These are phyloP conservation scores for Ophiostoma perfectum DNA, from an alignment of 2,329 filamentous ascomycete species.

Conservation along the genomic window DNA sequence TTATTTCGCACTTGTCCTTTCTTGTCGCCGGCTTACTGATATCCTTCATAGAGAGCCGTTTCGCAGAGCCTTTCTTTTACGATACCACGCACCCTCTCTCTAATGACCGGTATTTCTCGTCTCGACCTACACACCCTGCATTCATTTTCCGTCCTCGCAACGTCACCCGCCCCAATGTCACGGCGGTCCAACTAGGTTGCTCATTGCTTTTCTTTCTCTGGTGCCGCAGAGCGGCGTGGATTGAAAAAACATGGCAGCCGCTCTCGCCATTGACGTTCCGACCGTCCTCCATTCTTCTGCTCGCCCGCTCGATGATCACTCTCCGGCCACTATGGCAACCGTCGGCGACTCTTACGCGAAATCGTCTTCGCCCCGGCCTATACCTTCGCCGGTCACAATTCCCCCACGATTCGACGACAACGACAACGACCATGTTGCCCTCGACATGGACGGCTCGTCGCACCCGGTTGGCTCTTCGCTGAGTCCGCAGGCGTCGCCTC, in stretches of 20 bases:
- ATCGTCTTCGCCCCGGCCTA: slow-evolving; percentile 27
- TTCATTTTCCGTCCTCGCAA: background rate
- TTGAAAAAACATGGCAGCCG: slow-evolving; percentile 33
- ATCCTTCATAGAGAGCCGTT: background rate
- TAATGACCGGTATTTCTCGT: background rate
- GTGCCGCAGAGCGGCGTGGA: slow-evolving; percentile 46
- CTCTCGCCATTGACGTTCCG: slow-evolving; percentile 27
- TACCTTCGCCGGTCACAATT: slow-evolving; percentile 30
- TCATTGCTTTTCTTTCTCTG: slow-evolving; percentile 36
- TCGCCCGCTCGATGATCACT: background rate
- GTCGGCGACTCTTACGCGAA: slow-evolving; percentile 22
- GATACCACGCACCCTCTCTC: background rate
- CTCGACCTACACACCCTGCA: background rate
- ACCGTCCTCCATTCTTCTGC: slow-evolving; percentile 6
- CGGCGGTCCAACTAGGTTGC: slow-evolving; percentile 35
- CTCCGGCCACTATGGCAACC: slow-evolving; percentile 9
- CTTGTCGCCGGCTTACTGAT: slow-evolving; percentile 5
- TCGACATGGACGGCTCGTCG: slow-evolving; percentile 17
- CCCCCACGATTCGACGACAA: slow-evolving; percentile 31
- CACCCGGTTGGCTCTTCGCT: slow-evolving; percentile 27
- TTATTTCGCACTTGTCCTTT: background rate
- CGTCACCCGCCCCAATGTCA: slow-evolving; percentile 36
- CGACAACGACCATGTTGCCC: background rate
- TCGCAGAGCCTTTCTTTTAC: background rate
- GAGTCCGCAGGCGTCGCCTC: slow-evolving; percentile 33